Base-by-base conservation (phyloP, 1,284 basidiomycete species). In the Phaffia rhodozyma region DNA sequence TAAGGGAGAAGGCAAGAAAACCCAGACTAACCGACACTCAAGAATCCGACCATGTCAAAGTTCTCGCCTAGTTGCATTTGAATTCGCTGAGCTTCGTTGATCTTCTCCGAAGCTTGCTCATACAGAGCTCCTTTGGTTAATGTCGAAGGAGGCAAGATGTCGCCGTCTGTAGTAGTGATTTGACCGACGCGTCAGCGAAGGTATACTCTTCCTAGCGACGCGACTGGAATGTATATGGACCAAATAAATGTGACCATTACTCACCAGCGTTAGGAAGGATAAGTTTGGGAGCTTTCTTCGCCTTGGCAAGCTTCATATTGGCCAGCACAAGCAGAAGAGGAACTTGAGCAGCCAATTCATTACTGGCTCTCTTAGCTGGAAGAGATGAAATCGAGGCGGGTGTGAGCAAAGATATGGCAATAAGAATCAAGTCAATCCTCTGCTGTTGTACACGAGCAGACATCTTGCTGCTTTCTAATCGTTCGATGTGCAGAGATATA, bases 311-410 rank as follows among this genome's bases (percentile, higher is more conserved):
- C 65, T 87, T 82, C 56, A 93, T 82, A 74, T 91, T 91, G 1
- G 89, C 90, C 27, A 90, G 79, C 64, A 94, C 79, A 25, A 86
- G 82, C 68, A 88, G 85, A 60, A 92, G 80, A 9, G 87, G 85
- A 30, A 75, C 69, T 32, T 73, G 63, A 0, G 73, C 73, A 13
- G 68, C 68, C 32, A 66, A 65, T 66, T 76, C 27, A 80, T 81
- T 60, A 83, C 27, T 32, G 16, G 47, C 27, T 34, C 61, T 54
- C 57, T 62, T 62, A 29, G 47, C 61, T 62, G 61, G 21, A 20
- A 2, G 16, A 5, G 6, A 16, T 16, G 13, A 43, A 43, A 2
- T 11, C 38, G 13, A 43, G 38, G 38, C 16, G 5, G 38, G 16
- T 43, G 13, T 16, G 13, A 16, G 38, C 9, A 34, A 73, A 0